These are phyloP conservation scores for Lipomyces oligophaga DNA, from an alignment of 805 yeast species.

Conservation along the genomic window DNA sequence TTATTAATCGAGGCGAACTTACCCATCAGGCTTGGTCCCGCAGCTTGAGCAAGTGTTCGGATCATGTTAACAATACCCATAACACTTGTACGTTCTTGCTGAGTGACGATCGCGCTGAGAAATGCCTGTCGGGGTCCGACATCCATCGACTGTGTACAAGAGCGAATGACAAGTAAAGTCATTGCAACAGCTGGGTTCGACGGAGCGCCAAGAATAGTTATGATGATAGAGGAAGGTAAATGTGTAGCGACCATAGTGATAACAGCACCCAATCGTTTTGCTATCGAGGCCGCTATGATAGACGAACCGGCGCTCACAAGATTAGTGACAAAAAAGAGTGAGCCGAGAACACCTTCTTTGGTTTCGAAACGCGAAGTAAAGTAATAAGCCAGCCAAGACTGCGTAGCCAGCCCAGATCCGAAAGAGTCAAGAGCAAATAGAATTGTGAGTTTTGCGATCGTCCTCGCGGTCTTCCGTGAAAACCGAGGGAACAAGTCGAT, in stretches of 20 bases:
- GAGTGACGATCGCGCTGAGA: conserved; percentile 61
- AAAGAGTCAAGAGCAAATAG: conserved; percentile 78
- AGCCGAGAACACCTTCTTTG: conserved; percentile 58
- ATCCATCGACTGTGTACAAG: conserved; percentile 74
- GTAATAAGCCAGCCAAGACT: conserved; percentile 84
- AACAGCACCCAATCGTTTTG: conserved; percentile 71
- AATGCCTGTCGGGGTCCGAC: conserved; percentile 87
- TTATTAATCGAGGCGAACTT: conserved; percentile 49
- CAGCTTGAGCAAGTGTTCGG: conserved; percentile 76
- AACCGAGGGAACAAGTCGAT: conserved; percentile 15
- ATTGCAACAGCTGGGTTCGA: conserved; percentile 47
- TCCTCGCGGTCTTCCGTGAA: conserved; percentile 10
- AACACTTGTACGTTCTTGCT: conserved; percentile 64
- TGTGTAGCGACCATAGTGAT: conserved; percentile 71
- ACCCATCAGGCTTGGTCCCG: conserved; percentile 82
- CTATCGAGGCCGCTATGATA: conserved; percentile 68
- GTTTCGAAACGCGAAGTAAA: conserved; percentile 55
- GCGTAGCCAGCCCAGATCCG: conserved; percentile 84
- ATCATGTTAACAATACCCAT: conserved; percentile 85
- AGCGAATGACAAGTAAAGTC: conserved; percentile 50
- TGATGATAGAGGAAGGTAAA: conserved; percentile 68
- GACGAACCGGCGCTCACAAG: conserved; percentile 64
- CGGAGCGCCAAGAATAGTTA: conserved; percentile 51
- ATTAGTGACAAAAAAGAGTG: conserved; percentile 62
- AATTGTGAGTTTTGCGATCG: conserved; percentile 33